Conservation (phyloP, 768 basidiomycete species). For the Tulasnella sp. region DNA sequence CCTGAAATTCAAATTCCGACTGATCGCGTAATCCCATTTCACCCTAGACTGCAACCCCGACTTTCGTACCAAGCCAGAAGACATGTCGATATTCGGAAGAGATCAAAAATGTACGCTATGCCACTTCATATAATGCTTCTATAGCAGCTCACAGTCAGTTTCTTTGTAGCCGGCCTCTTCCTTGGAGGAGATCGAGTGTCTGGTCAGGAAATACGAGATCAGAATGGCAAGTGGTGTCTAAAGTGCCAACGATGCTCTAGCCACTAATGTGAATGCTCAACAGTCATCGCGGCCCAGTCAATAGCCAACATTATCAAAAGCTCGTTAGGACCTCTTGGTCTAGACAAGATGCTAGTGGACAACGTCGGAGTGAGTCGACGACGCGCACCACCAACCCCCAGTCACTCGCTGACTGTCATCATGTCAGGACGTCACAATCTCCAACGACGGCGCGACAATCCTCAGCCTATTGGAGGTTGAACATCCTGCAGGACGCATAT, state of each 20-base stretch:
- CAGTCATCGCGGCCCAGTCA: constrained; percentile 90
- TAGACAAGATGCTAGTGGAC: constrained; percentile 96
- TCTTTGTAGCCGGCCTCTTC: constrained; percentile 69
- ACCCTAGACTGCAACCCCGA: constrained; percentile 7
- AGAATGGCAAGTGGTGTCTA: constrained; percentile 59
- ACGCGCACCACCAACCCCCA: not conserved
- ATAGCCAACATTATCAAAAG: constrained; percentile 98
- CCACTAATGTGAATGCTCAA: not conserved
- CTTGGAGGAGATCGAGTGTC: constrained; percentile 89
- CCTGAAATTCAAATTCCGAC: constrained; percentile 1
- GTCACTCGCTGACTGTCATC: constrained; percentile 5
- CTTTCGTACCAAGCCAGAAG: not conserved
- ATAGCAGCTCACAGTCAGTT: not conserved
- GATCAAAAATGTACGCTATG: constrained; percentile 47
- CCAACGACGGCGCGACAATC: constrained; percentile 99
- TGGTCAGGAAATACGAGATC: constrained; percentile 92
- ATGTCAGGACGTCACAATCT: constrained; percentile 91
- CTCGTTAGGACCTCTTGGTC: constrained; percentile 87
- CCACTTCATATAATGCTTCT: constrained; percentile 12
- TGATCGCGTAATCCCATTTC: not conserved
- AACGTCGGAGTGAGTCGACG: constrained; percentile 77
- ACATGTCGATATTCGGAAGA: constrained; percentile 68
- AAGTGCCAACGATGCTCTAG: constrained; percentile 23
- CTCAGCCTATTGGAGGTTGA: constrained; percentile 88
- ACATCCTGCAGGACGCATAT: constrained; percentile 94